These are phyloP conservation scores for Vitis hybrid DNA, from an alignment of 177 flowering plant genomes.

Conservation along the genomic window DNA sequence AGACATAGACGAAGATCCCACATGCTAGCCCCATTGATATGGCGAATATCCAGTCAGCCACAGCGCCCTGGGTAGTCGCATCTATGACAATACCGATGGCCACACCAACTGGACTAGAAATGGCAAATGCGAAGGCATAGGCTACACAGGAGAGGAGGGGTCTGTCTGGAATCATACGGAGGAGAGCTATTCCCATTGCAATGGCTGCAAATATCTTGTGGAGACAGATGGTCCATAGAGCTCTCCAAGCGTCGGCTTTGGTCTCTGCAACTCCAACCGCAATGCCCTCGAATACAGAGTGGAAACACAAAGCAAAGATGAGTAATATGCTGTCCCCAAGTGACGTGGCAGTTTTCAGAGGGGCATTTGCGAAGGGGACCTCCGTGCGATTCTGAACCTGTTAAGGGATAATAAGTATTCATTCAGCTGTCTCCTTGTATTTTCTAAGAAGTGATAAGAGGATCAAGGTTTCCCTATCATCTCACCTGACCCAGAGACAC, in stretches of 20 bases:
- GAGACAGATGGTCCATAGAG: slow-evolving; percentile 68
- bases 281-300: slow-evolving; percentile 82
- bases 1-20: slow-evolving; percentile 74
- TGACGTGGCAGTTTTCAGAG: slow-evolving; percentile 38
- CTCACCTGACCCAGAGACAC: no score
- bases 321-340: slow-evolving; percentile 67
- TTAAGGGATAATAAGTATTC: no score
- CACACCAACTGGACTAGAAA: slow-evolving; percentile 71
- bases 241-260: slow-evolving; percentile 71
- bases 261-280: slow-evolving; percentile 83
- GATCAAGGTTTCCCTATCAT: no score
- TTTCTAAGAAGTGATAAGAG: no score
- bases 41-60: slow-evolving; percentile 85
- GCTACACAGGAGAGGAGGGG: slow-evolving; percentile 57
- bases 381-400: neutral
- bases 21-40: slow-evolving; percentile 86
- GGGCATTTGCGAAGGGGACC: slow-evolving; percentile 1
- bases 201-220: slow-evolving; percentile 84
- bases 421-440: no score
- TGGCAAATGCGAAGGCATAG: slow-evolving; percentile 70
- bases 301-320: slow-evolving; percentile 72
- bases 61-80: slow-evolving; percentile 64
- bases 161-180: slow-evolving; percentile 72
- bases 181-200: slow-evolving; percentile 85
- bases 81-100: slow-evolving; percentile 74